Base-by-base conservation (phyloP, 345 rosid species). In the Eucalyptus erythrocorys region DNA sequence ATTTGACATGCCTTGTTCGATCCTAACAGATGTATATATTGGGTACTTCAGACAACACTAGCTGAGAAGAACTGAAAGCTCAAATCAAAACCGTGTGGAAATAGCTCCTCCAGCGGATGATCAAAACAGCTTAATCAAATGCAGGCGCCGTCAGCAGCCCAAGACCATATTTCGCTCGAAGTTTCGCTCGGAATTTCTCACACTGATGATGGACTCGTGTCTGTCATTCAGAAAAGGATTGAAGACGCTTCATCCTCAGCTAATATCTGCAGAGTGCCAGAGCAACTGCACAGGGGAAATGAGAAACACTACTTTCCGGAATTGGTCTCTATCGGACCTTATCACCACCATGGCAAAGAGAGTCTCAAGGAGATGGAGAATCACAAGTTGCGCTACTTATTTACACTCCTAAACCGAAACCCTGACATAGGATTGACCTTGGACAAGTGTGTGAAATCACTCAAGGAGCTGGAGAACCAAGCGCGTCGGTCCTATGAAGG, bases 321-420 rank as follows among this genome's bases (percentile, higher is more conserved):
- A 11, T 91, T 59, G 50, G 85, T 95, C 13, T 92, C 95, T 34
- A 90, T 95, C 8, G 97, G 97, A 24, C 94, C 94, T 85, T 90
- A 91, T 85, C 93, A 92, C 89, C 93, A 92, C 89, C 93, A 85
- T 1, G 55, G 40, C 1, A 22, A 24, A 8, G 3, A 4, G 30
- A 30, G 1, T 37, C 16, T 86, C 5, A 9, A 1, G n/a, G 3
- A 81, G 40, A 90, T 89, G 91, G 93, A 94, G 87, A 88, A 88
- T 5, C 93, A 92, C 16, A 95, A 95, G 57, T 93, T 92, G 95
- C 92, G 93, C 26, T 94, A 95, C 82, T 16, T 91, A 13, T 81
- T 93, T 50, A 90, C 92, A 2, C 94, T 94, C 43, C 93, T 95
- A 45, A 90, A 87, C 13, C 92, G 95, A 80, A 86, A 88, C 42